A percentile compares a stretch with the other conserved stretches of the same genome.
These are phyloP conservation scores for Yamagishiella unicocca DNA, from an alignment of 139 green algal species.

Conservation along the genomic window DNA sequence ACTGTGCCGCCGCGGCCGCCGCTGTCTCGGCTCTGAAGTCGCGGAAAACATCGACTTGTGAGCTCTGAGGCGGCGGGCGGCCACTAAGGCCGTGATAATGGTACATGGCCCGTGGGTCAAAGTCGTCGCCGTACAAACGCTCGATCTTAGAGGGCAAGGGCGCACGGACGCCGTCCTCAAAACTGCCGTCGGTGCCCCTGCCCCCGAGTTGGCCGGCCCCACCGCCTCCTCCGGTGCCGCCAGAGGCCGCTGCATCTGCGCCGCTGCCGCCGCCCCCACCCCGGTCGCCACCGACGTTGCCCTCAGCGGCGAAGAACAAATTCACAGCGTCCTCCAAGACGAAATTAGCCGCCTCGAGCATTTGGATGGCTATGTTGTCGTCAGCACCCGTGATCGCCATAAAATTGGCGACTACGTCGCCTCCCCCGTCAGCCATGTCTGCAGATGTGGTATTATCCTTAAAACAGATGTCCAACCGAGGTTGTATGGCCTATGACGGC, in stretches of 20 bases:
- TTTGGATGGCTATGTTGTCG: constrained; percentile 45
- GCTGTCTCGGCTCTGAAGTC: constrained; percentile 63
- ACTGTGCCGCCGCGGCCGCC: background rate
- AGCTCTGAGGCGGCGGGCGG: background rate
- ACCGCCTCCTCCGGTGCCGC: background rate
- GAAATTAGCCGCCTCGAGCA: constrained; percentile 68
- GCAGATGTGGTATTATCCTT: too few relatives aligned
- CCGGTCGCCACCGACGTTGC: constrained; percentile 20
- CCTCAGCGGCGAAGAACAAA: constrained; percentile 70
- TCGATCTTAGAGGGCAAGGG: constrained; percentile 69
- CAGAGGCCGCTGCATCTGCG: background rate
- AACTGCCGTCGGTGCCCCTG: background rate
- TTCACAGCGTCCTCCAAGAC: constrained; percentile 76
- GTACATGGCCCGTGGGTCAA: constrained; percentile 32
- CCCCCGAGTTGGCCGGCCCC: background rate
- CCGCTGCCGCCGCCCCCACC: background rate
- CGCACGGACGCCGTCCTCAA: constrained; percentile 65
- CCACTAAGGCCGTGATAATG: constrained; percentile 18
- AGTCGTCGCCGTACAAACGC: constrained; percentile 73
- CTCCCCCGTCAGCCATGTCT: constrained; percentile 32
- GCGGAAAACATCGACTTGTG: constrained; percentile 71
- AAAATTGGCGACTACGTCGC: constrained; percentile 62
- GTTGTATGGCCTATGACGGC: too few relatives aligned
- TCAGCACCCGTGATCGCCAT: constrained; percentile 64
- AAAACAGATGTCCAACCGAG: too few relatives aligned